Evolutionary conservation across 1,284 basidiomycete species (phyloP), one percentile per base, ranked within the genome.

Genomic region (Microbotryum intermedium): DNA sequence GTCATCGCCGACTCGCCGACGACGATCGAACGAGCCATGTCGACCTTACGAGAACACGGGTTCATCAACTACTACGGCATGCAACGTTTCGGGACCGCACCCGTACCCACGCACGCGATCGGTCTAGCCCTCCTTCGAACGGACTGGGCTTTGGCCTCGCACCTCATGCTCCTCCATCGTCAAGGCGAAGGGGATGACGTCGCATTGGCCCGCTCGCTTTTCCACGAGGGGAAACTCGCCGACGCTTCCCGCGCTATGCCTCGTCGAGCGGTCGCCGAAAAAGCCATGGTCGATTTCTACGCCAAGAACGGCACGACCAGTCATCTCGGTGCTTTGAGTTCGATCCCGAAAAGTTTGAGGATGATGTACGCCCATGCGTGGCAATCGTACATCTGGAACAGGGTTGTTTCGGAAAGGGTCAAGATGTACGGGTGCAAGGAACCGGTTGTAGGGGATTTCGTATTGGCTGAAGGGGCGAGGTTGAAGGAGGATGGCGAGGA

Each of bases 1-100:
- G 85, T 94, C 8, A 83, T 87, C 69, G 84, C 84, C 9, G 83
- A 87, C 55, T 84, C 84, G 2, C 77, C 79, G 63, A 83, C 86
- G 45, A 83, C 81, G 1, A 78, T 97, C 50, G 83, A 90, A 20
- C 43, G 79, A 59, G 86, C 87, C 0, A 82, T 98, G 80, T 78
- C 81, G n/a, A 85, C 83, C 3, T 80, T 98, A 57, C 87, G 90
- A 73, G 77, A 81, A 51, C 83, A 83, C 57, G 95, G 95, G 0
- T 97, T 97, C 75, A 88, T 99, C 74, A 99, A 99, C 74, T 99
- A 97, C 73, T 99, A 95, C 73, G 94, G 90, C 87, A 76, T 98
- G 94, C 95, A 99, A 74, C 85, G 95, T 20, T 99, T 99, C 75
- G 95, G 95, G 34, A 98, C 94, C 1, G 91, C 94, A 8, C 84